Percentiles rank a stretch among this genome's conserved stretches.
Evolutionary conservation across 768 basidiomycete species (phyloP).

Genomic region (Obba rivulosa): DNA sequence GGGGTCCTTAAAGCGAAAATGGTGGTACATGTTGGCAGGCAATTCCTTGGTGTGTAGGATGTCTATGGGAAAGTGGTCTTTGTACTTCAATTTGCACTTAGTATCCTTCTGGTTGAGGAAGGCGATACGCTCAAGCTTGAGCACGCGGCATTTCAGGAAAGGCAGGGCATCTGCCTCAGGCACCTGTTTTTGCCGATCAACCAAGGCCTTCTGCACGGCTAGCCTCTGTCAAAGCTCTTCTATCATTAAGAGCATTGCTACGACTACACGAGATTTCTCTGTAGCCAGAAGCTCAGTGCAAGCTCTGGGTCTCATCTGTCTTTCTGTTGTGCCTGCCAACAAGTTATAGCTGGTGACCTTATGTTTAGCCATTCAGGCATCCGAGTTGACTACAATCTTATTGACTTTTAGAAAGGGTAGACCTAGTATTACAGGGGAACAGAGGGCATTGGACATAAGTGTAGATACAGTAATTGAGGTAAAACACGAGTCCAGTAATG

Average conservation of each 20-base stretch:
- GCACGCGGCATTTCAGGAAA: no score
- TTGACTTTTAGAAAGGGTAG: constrained; percentile 2
- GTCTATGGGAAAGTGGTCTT: constrained; percentile 14
- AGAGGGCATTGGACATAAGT: background rate
- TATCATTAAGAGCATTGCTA: no score
- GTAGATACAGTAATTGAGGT: background rate
- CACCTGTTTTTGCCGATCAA: no score
- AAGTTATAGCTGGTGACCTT: background rate
- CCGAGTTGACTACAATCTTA: background rate
- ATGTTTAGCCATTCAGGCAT: background rate
- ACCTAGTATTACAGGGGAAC: constrained; percentile 5
- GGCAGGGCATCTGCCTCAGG: no score
- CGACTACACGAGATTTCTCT: no score
- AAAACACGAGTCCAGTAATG: background rate
- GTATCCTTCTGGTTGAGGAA: background rate
- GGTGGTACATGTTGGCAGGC: constrained; percentile 10
- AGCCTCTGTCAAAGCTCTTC: no score
- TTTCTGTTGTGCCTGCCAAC: background rate
- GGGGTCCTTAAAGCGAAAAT: constrained; percentile 10
- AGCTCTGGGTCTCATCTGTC: no score
- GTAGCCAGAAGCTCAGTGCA: no score
- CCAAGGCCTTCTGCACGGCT: no score
- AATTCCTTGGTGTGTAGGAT: constrained; percentile 14
- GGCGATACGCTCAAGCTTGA: background rate
- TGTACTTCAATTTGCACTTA: background rate